A percentile compares a stretch with the other conserved stretches of the same genome.
These are phyloP conservation scores for Xylaria sp. DNA, from an alignment of 2,329 filamentous ascomycete species.

Conservation along the genomic window DNA sequence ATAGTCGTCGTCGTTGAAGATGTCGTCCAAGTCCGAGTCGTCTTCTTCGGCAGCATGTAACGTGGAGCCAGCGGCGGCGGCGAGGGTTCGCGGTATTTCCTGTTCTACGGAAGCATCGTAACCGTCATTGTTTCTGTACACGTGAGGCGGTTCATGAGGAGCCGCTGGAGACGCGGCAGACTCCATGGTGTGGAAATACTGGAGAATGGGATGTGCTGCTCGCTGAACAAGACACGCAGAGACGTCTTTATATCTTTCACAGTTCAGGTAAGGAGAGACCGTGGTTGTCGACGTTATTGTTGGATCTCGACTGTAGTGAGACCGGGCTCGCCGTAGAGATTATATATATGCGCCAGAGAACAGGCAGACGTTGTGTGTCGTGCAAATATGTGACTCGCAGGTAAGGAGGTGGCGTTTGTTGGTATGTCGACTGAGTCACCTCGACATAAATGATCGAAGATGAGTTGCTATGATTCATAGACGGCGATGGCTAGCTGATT, in stretches of 20 bases:
- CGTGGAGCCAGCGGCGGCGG: conserved; percentile 38
- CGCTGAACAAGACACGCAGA: neutral
- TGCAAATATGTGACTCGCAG: neutral
- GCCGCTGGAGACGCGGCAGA: conserved; percentile 49
- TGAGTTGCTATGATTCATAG: conserved; percentile 30
- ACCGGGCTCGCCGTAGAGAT: neutral
- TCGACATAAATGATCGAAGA: conserved; percentile 7
- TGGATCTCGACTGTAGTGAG: neutral
- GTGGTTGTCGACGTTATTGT: neutral
- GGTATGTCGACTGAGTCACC: conserved; percentile 11
- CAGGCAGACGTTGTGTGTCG: neutral
- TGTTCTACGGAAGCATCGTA: conserved; percentile 55
- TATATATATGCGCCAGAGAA: neutral
- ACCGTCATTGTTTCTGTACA: conserved; percentile 57
- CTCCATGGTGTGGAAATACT: conserved; percentile 36
- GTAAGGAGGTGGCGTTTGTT: neutral
- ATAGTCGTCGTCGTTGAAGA: conserved; percentile 53
- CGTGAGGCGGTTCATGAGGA: conserved; percentile 59
- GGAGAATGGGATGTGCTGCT: neutral
- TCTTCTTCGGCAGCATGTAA: conserved; percentile 41
- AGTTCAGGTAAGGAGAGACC: neutral
- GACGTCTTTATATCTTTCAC: neutral
- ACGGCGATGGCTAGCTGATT: too few relatives aligned
- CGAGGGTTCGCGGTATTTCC: conserved; percentile 47
- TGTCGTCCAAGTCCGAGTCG: conserved; percentile 56